Conservation (phyloP, 148 eudicot species). For the Silene latifolia region DNA sequence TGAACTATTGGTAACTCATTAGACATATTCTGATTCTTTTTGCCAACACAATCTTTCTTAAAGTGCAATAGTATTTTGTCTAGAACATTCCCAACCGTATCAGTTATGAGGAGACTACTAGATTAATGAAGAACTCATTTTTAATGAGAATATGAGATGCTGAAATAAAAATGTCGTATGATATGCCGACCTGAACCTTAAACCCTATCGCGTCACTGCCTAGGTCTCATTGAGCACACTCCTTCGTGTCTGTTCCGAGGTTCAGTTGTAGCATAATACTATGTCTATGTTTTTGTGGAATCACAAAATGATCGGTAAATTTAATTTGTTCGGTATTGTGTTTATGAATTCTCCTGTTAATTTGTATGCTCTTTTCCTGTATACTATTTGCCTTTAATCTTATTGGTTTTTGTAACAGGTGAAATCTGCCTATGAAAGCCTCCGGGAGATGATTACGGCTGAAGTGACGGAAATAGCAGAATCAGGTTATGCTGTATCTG, state of each 20-base stretch:
- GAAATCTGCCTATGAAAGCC: conserved; percentile 52
- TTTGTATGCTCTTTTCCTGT: not conserved
- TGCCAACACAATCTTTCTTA: no score
- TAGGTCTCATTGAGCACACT: no score
- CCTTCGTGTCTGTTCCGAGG: no score
- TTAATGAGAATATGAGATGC: not conserved
- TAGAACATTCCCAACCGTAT: not conserved
- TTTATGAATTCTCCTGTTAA: not conserved
- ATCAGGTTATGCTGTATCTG: conserved; percentile 62
- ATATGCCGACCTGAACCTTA: no score
- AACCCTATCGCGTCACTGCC: no score
- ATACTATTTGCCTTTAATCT: not conserved
- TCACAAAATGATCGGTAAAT: not conserved
- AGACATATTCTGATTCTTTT: not conserved
- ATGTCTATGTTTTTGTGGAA: not conserved
- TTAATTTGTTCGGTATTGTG: not conserved
- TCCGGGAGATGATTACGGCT: conserved; percentile 44
- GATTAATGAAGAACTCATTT: not conserved
- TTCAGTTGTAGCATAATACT: no score
- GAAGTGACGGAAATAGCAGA: conserved; percentile 51
- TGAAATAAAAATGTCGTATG: no score
- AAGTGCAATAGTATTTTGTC: not conserved
- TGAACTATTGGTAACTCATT: not conserved
- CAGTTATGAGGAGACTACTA: not conserved
- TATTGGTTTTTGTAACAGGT: conserved; percentile 32